Base-by-base conservation (phyloP, 108 stramenopile genomes). In the Skeletonema menzelii region DNA sequence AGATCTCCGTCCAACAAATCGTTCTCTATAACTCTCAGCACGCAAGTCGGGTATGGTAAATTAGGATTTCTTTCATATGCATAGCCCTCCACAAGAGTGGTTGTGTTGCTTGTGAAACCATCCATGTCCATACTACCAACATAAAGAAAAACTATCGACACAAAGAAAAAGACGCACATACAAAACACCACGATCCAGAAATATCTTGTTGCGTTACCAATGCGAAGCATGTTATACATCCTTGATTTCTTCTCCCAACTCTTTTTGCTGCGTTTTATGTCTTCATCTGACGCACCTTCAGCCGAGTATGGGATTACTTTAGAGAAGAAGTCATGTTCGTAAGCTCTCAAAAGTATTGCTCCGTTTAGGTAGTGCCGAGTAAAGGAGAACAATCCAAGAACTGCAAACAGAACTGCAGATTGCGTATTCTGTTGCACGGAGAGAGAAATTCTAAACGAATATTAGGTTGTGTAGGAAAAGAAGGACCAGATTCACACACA, bases 341-440 rank as follows among this genome's bases (percentile, higher is more conserved):
- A 24, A 13, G 56, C 42, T 38, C 44, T 15, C 4, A 80, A 55
- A 17, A 84, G 57, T 47, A 53, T 61, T 22, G 53, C 28, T 7
- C 79, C 72, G 46, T 77, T 84, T 27, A 75, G 60, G 70, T 59
- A 84, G 32, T 80, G 79, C 12, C 75, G 65, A 35, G 68, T 14
- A 37, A 10, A 49, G 2, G 57, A 57, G 27, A 82, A 70, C 3
- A 73, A 22, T 2, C 77, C 82, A 10, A 82, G 57, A 26, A 72
- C 42, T 27, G 27, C 28, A 73, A 78, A 82, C 24, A 82, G 28
- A 26, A 46, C 26, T 46, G 60, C 82, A 19, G 67, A 61, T 12
- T 67, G 61, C 6, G 47, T 55, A 37, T 82, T 82, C 32, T 34
- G 27, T 15, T 47, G 70, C 17, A 30, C 32, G 34, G 19, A 73